phyloP scores from a whole-genome alignment of 805 yeast genomes.

The Candida yuanshanica region DNA sequence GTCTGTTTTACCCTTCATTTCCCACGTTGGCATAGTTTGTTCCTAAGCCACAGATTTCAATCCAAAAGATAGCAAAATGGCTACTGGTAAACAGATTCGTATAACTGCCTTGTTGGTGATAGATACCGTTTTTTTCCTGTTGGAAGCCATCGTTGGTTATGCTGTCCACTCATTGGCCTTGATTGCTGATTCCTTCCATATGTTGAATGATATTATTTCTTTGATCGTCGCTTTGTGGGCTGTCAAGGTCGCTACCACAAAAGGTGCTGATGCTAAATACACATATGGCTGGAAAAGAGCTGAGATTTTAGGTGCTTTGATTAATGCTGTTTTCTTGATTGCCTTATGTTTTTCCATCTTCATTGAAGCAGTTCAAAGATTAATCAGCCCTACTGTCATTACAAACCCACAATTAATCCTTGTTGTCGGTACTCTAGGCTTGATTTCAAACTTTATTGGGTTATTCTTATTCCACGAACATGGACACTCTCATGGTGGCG shows the following conservation, averaged over 20 bases:
- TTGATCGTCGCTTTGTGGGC: slow-evolving; percentile 94
- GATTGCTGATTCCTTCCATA: slow-evolving; percentile 95
- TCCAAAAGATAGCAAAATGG: slow-evolving; percentile 1
- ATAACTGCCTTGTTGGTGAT: slow-evolving; percentile 65
- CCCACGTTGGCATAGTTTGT: too few species aligned
- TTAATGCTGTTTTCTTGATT: slow-evolving; percentile 87
- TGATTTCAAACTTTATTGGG: slow-evolving; percentile 78
- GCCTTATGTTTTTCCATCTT: slow-evolving; percentile 90
- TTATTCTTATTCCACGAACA: slow-evolving; percentile 85
- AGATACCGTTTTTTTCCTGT: slow-evolving; percentile 77
- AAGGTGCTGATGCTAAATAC: slow-evolving; percentile 79
- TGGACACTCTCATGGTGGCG: slow-evolving; percentile 49
- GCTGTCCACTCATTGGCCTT: slow-evolving; percentile 91
- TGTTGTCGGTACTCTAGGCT: slow-evolving; percentile 78
- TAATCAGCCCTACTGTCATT: slow-evolving; percentile 73
- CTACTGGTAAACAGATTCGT: slow-evolving; percentile 52
- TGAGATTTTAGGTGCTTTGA: slow-evolving; percentile 89
- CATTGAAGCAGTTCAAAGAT: slow-evolving; percentile 88
- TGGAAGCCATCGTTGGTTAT: slow-evolving; percentile 84
- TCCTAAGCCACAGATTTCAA: neutral
- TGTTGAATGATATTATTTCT: slow-evolving; percentile 92
- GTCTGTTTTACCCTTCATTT: too few species aligned
- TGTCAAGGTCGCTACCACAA: slow-evolving; percentile 77
- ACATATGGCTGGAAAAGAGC: slow-evolving; percentile 99
- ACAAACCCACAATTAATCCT: slow-evolving; percentile 79